Evolutionary conservation across 768 basidiomycete genomes (phyloP).

Genomic region (Rhodotorula kratochvilovae): DNA sequence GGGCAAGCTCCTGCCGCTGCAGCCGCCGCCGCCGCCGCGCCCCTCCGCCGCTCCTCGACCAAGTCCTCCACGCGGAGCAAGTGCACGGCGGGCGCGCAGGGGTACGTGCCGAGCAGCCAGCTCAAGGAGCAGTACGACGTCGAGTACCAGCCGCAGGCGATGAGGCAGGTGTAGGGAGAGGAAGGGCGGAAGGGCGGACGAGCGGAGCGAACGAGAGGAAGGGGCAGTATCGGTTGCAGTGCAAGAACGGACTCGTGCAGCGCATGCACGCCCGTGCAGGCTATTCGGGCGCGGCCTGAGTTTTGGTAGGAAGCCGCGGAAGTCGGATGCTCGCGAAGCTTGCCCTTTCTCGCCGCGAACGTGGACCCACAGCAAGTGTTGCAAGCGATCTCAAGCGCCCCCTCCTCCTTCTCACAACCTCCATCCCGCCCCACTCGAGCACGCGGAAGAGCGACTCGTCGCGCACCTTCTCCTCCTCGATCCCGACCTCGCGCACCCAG

Average conservation of each 20-base stretch:
- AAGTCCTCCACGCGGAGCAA: neutral
- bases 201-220: no score
- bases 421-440: conserved; percentile 24
- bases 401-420: neutral
- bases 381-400: no score
- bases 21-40: neutral
- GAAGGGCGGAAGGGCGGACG: no score
- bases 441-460: conserved; percentile 8
- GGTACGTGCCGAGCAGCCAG: conserved; percentile 20
- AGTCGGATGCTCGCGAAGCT: no score
- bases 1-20: neutral
- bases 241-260: no score
- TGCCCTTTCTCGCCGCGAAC: no score
- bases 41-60: neutral
- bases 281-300: no score
- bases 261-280: no score
- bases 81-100: neutral
- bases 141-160: neutral
- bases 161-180: neutral
- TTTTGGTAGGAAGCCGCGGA: no score
- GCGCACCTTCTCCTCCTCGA: neutral
- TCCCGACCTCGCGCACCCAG: conserved; percentile 2
- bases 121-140: conserved; percentile 11
- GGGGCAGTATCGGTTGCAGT: no score
- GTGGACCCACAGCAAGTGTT: no score